A percentile compares a stretch with the other conserved stretches of the same genome.
Evolutionary conservation across 2,329 filamentous ascomycete genomes (phyloP).

Genomic region (Aspergillus sp.): DNA sequence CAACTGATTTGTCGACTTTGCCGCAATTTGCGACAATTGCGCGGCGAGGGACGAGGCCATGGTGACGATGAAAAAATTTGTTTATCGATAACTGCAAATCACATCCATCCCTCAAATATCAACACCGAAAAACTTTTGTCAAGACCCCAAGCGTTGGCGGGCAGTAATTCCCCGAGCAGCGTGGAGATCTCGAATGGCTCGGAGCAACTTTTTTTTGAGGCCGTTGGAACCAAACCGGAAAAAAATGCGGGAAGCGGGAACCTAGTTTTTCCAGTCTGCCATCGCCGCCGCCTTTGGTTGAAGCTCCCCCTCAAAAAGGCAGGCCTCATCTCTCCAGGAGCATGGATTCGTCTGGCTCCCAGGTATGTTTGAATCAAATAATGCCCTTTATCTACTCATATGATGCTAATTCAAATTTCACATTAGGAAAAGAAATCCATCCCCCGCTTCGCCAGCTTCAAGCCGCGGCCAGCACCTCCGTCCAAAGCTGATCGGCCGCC

Average conservation of each 20-base stretch:
- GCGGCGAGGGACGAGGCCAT: constrained; percentile 88
- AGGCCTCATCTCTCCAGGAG: constrained; percentile 25
- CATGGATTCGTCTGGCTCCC: constrained; percentile 39
- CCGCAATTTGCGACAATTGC: constrained; percentile 90
- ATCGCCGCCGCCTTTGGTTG: constrained; percentile 14
- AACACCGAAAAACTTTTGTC: constrained; percentile 4
- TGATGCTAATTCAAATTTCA: not conserved
- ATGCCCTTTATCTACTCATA: not conserved
- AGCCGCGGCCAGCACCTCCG: constrained; percentile 47
- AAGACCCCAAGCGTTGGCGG: constrained; percentile 9
- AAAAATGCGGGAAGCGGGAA: constrained; percentile 25
- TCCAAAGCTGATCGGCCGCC: constrained; percentile 24
- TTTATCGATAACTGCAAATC: constrained; percentile 16
- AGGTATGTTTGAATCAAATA: constrained; percentile 30
- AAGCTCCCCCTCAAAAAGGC: constrained; percentile 3
- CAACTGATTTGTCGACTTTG: constrained; percentile 84
- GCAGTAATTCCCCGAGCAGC: constrained; percentile 16
- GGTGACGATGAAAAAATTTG: constrained; percentile 22
- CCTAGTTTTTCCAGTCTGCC: constrained; percentile 28
- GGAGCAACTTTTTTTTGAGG: constrained; percentile 38
- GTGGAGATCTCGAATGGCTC: constrained; percentile 17
- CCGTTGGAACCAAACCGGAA: constrained; percentile 21
- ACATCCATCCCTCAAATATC: constrained; percentile 24
- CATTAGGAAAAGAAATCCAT: constrained; percentile 46
- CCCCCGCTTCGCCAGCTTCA: constrained; percentile 77